Base-by-base conservation (phyloP, 139 green algal genomes). In the Coelastrella sp. region DNA sequence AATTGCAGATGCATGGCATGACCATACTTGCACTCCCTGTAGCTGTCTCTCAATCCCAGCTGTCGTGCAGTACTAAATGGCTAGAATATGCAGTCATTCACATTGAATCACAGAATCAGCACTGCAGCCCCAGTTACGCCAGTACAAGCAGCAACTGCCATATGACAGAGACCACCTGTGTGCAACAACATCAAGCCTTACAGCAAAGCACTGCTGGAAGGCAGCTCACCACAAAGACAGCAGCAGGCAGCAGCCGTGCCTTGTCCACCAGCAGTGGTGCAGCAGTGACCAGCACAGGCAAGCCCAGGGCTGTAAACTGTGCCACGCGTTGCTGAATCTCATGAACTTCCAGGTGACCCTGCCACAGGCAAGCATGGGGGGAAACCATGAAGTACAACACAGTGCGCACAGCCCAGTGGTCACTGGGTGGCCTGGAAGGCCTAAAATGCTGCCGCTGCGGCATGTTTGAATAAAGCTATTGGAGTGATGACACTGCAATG, bases 211-310 rank as follows among this genome's bases (percentile, higher is more conserved):
- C 63, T 22, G 63, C 63, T 72, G 63, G 12, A 95, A 95, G 92
- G 65, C 92, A 94, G 20, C 95, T 94, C 60, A 98, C 91, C 78
- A 98, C 96, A 89, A 98, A 98, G 0, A 91, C 84, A 82, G 90
- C 94, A 74, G 90, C 84, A 7, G 88, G 93, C 65, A 99, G 92
- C 15, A 98, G 92, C 20, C 91, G 79, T 3, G 96, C 96, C 89
- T 99, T 99, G 59, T 95, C 20, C 15, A 90, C 94, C 91, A 97
- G 98, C 11, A 98, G 93, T 7, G 96, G 93, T 6, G 94, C 94
- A 75, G 93, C 82, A 12, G 95, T 98, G 5, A 98, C 84, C 59
- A 98, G 87, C n/a, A 99, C 7, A 0, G 95, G 94, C 74, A 96
- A 84, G 5, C 92, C 94, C 10, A 88, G 63, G 7, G 87, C 82